These are phyloP conservation scores for Lepiota venenata DNA, from an alignment of 768 basidiomycete species.

Conservation along the genomic window DNA sequence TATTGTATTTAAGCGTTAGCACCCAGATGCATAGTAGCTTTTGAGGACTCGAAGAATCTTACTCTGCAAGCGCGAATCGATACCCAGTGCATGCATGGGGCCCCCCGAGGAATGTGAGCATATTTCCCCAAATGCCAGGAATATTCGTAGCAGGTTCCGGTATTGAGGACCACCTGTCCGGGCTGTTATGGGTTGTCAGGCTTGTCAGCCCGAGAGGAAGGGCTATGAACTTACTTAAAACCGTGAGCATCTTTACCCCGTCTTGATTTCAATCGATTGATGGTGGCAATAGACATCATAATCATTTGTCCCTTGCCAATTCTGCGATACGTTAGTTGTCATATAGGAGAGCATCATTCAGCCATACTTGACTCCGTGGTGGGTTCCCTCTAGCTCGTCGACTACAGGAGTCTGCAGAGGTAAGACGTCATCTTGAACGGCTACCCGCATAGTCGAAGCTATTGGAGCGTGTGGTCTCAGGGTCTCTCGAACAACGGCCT, in stretches of 20 bases:
- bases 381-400: conserved; percentile 34
- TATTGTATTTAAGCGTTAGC: conserved; percentile 1
- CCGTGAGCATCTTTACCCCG: conserved; percentile 56
- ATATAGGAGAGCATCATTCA: conserved; percentile 12
- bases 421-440: conserved; percentile 42
- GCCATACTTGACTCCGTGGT: conserved; percentile 26
- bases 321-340: conserved; percentile 12
- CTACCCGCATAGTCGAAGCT: conserved; percentile 30
- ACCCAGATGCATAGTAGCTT: neutral
- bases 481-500: conserved; percentile 49
- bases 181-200: conserved; percentile 28
- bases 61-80: conserved; percentile 52
- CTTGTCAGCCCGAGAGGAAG: neutral
- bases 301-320: conserved; percentile 34
- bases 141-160: conserved; percentile 36
- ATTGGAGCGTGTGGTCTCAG: conserved; percentile 48
- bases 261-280: conserved; percentile 44
- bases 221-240: conserved; percentile 39
- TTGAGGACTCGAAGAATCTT: neutral
- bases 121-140: conserved; percentile 51
- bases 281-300: conserved; percentile 38
- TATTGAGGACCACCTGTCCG: conserved; percentile 50
- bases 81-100: conserved; percentile 57
- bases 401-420: conserved; percentile 40
- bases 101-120: conserved; percentile 53